Evolutionary conservation across 1,284 basidiomycete species (phyloP).

Genomic region (Tetrapyrgos nigripes): DNA sequence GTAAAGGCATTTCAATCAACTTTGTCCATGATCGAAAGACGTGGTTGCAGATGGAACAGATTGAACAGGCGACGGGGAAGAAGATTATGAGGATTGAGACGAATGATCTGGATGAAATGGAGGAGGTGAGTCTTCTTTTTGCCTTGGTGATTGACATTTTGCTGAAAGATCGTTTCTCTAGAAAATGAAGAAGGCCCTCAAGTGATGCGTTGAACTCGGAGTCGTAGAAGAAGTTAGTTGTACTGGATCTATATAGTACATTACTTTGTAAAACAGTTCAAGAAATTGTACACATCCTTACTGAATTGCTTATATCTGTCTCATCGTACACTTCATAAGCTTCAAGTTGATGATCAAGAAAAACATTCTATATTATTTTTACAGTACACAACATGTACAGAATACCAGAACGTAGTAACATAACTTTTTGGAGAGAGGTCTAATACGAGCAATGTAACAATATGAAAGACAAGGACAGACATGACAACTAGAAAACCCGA

Average conservation of each 20-base stretch:
- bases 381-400: neutral
- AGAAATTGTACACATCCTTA: too few relatives aligned
- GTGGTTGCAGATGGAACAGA: conserved; percentile 85
- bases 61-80: conserved; percentile 79
- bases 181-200: conserved; percentile 82
- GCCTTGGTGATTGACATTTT: neutral
- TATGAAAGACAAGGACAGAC: too few relatives aligned
- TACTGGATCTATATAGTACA: too few relatives aligned
- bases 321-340: too few relatives aligned
- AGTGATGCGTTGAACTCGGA: conserved; percentile 55
- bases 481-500: neutral
- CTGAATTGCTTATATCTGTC: too few relatives aligned
- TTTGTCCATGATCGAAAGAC: conserved; percentile 91
- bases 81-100: conserved; percentile 85
- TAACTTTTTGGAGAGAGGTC: neutral
- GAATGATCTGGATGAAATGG: conserved; percentile 88
- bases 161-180: conserved; percentile 28
- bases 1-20: conserved; percentile 96
- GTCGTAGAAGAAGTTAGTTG: too few relatives aligned
- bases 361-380: neutral
- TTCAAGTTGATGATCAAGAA: neutral
- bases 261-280: too few relatives aligned
- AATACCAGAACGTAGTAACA: neutral
- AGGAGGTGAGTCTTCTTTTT: conserved; percentile 60
- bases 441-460: neutral